Base-by-base conservation (phyloP, 345 rosid genomes). In the Camelina hispida region DNA sequence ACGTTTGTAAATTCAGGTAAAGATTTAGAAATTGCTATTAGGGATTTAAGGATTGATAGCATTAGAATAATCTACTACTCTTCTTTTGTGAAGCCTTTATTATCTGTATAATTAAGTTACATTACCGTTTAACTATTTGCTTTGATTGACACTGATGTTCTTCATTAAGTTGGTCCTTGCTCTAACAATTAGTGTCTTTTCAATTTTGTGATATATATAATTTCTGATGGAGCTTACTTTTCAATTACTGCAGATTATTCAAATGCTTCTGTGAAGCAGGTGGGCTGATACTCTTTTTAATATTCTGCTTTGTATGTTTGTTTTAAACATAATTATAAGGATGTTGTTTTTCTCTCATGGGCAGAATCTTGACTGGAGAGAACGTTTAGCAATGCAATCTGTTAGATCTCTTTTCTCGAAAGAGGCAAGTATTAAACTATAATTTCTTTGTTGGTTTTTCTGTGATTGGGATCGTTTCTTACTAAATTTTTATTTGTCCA, bases 291-390 rank as follows among this genome's bases (percentile, higher is more conserved):
- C 51, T 52, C 47, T 22, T 7, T 51, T 13, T 0, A 1, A 5
- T 35, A 18, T 1, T 40, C 15, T 53, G 11, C 12, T 25, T 25
- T 66, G 0, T 46, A 1, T 52, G 43, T 72, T 35, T 51, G 57
- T 32, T 62, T 20, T 9, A 1, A 1, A n/a, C 6, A 59, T 0
- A 54, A 38, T 32, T 46, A 4, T 28, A 37, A 44, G 23, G 42
- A 5, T 63, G 77, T 53, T 59, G 71, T 56, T n/a, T n/a, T n/a
- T n/a, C n/a, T n/a, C n/a, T n/a, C n/a, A n/a, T n/a, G n/a, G 2
- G 82, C 84, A 93, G 98, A 86, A 70, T 56, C 74, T 85, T 76
- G 87, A 85, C 84, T 95, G 97, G 99, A 89, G 97, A 77, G 96
- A 95, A 66, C 90, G 83, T 70, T 81, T 89, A 68, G 90, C 92